Percentiles rank a stretch among this genome's conserved stretches.
These are phyloP conservation scores for Blastobotrys apis DNA, from an alignment of 1,139 yeast genomes.

Conservation along the genomic window DNA sequence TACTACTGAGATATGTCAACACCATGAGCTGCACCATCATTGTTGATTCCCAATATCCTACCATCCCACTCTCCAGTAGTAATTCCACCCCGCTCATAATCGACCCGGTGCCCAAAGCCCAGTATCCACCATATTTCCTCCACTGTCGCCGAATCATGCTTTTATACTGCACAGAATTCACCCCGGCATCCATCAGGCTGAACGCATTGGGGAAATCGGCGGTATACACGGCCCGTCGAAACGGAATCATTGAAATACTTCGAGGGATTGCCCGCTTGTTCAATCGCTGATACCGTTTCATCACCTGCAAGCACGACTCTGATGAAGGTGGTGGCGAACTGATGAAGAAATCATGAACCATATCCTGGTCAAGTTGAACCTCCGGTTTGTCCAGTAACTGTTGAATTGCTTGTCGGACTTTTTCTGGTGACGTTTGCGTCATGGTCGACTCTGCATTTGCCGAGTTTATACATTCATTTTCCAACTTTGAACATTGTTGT, in stretches of 20 bases:
- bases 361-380: constrained; percentile 16
- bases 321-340: constrained; percentile 26
- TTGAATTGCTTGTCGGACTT: constrained; percentile 20
- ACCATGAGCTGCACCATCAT: constrained; percentile 53
- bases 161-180: constrained; percentile 43
- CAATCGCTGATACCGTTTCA: constrained; percentile 24
- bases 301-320: constrained; percentile 22
- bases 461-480: constrained; percentile 18
- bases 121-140: constrained; percentile 26
- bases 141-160: constrained; percentile 24
- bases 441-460: constrained; percentile 20
- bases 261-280: constrained; percentile 36
- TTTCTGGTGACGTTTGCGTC: constrained; percentile 21
- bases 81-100: constrained; percentile 32
- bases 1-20: constrained; percentile 57
- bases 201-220: constrained; percentile 59
- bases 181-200: constrained; percentile 55
- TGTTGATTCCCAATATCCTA: constrained; percentile 39
- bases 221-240: constrained; percentile 53
- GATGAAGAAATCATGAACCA: constrained; percentile 25
- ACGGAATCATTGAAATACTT: constrained; percentile 54
- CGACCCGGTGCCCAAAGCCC: constrained; percentile 38
- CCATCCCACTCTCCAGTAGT: constrained; percentile 36
- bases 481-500: constrained; percentile 22
- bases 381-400: constrained; percentile 20